phyloP scores from a whole-genome alignment of 225 moss, liverwort and hornwort genomes.

The Polytrichum commune region DNA sequence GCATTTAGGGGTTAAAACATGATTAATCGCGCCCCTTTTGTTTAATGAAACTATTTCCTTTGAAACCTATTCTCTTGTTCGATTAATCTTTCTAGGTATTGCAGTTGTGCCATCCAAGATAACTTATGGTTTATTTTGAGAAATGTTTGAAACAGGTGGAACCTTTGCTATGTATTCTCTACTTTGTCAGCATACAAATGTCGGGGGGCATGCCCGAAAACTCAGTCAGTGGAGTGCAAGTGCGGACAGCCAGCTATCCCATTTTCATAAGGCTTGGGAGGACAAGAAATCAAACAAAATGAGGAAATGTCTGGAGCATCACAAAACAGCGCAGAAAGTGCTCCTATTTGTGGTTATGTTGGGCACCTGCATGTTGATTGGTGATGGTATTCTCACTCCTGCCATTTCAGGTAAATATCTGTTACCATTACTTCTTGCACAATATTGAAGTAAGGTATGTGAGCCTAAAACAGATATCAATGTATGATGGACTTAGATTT shows the following conservation, averaged over 20 bases:
- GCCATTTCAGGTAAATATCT: constrained; percentile 69
- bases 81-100: too few relatives aligned
- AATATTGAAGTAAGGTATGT: not conserved
- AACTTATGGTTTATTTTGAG: too few relatives aligned
- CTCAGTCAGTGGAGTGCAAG: constrained; percentile 29
- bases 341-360: constrained; percentile 80
- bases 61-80: too few relatives aligned
- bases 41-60: too few relatives aligned
- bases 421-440: not conserved
- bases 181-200: constrained; percentile 69
- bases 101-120: too few relatives aligned
- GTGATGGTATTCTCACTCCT: constrained; percentile 92
- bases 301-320: constrained; percentile 50
- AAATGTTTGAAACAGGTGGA: constrained; percentile 50
- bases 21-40: too few relatives aligned
- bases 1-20: too few relatives aligned
- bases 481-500: too few relatives aligned
- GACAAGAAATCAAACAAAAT: constrained; percentile 24
- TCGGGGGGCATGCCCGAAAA: constrained; percentile 60
- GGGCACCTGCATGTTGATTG: constrained; percentile 90
- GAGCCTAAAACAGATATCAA: too few relatives aligned
- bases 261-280: constrained; percentile 35
- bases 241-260: constrained; percentile 61
- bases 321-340: constrained; percentile 42
- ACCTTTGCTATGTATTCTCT: constrained; percentile 90